Evolutionary conservation across 495 filamentous ascomycete species (phyloP).

Genomic region (Lophium mytilinum): DNA sequence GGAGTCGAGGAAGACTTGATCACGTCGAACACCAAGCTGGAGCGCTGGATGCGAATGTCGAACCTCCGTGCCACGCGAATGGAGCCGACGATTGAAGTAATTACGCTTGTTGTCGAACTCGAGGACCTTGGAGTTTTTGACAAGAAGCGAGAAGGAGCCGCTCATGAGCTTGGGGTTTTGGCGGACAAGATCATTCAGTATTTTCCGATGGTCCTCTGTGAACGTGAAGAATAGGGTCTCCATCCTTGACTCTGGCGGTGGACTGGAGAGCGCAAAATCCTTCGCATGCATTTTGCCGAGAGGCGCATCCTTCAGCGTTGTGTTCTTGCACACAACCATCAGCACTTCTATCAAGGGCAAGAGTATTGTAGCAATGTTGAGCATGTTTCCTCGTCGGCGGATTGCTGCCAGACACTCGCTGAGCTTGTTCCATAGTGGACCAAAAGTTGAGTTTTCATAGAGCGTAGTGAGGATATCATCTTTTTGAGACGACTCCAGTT

Average conservation of each 20-base stretch:
- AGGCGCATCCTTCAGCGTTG: conserved; percentile 63
- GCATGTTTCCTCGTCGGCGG: conserved; percentile 82
- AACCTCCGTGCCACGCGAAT: conserved; percentile 60
- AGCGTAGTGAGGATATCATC: conserved; percentile 78
- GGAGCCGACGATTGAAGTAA: conserved; percentile 91
- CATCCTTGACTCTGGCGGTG: conserved; percentile 73
- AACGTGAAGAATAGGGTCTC: conserved; percentile 95
- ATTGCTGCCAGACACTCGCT: conserved; percentile 85
- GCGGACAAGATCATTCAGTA: conserved; percentile 94
- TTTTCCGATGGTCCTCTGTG: conserved; percentile 95
- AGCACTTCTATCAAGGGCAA: conserved; percentile 88
- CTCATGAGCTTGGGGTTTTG: conserved; percentile 98
- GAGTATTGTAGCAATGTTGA: conserved; percentile 93
- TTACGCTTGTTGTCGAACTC: conserved; percentile 99
- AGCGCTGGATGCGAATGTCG: conserved; percentile 65
- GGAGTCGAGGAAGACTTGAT: conserved; percentile 96
- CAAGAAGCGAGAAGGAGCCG: conserved; percentile 86
- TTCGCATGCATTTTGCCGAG: conserved; percentile 45
- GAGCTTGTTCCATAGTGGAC: conserved; percentile 84
- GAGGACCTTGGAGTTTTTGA: conserved; percentile 97
- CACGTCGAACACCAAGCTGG: conserved; percentile 82
- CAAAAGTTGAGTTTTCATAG: conserved; percentile 86
- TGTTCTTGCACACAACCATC: conserved; percentile 99
- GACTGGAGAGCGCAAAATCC: conserved; percentile 65
- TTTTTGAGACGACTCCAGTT: conserved; percentile 41